These are phyloP conservation scores for Lodderomyces pseudojiufengensis DNA, from an alignment of 1,139 yeast genomes.

Conservation along the genomic window DNA sequence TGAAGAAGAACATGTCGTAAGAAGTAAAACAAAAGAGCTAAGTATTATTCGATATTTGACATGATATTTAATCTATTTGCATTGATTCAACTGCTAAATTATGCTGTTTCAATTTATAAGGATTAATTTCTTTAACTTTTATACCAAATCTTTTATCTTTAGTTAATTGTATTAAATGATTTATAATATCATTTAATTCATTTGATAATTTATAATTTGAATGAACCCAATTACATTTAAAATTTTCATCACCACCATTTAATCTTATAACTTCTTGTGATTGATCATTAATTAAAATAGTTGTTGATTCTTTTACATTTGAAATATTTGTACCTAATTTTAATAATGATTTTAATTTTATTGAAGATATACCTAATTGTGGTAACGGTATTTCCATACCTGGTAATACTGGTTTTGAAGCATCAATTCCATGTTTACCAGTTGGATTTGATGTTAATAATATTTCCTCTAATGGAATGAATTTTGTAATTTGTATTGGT, in stretches of 20 bases:
- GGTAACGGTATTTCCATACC: slow-evolving; percentile 74
- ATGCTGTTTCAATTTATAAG: slow-evolving; percentile 31
- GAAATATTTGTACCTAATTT: slow-evolving; percentile 47
- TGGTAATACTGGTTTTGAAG: slow-evolving; percentile 63
- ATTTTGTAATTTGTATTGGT: slow-evolving; percentile 69
- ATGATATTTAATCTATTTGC: slow-evolving; percentile 31
- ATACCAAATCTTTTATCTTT: slow-evolving; percentile 70
- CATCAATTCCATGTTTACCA: slow-evolving; percentile 62
- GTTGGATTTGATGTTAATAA: slow-evolving; percentile 60
- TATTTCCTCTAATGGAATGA: slow-evolving; percentile 63
- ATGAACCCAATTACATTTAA: slow-evolving; percentile 83
- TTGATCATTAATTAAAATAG: slow-evolving; percentile 43
- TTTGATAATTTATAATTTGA: slow-evolving; percentile 58
- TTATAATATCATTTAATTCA: slow-evolving; percentile 44
- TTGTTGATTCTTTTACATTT: slow-evolving; percentile 76
- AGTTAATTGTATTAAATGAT: slow-evolving; percentile 52
- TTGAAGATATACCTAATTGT: slow-evolving; percentile 60
- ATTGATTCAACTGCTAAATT: slow-evolving; percentile 25
- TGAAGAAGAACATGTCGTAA: too few relatives aligned
- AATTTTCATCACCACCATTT: slow-evolving; percentile 69
- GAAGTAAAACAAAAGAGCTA: too few relatives aligned
- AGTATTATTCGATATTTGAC: too few relatives aligned
- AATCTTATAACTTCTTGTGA: slow-evolving; percentile 61
- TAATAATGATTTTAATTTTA: slow-evolving; percentile 60
- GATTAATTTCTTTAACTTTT: slow-evolving; percentile 58